phyloP scores from a whole-genome alignment of 108 stramenopile genomes.

The Seminavis robusta region DNA sequence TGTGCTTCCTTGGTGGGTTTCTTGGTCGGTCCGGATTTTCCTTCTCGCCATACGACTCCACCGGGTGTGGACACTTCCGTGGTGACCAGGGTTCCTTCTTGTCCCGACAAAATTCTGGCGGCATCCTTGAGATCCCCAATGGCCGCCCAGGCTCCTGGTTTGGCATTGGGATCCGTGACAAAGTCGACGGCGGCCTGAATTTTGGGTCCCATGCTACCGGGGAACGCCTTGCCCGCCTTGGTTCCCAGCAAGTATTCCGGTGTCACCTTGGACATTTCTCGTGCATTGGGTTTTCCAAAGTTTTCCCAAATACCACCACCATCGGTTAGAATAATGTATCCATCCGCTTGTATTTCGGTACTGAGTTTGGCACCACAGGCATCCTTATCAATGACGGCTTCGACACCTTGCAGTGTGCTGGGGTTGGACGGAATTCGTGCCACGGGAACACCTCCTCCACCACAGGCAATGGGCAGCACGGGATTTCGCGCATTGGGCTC shows the following conservation, averaged over 20 bases:
- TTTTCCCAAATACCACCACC: constrained; percentile 78
- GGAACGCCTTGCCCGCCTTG: constrained; percentile 31
- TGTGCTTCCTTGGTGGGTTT: constrained; percentile 61
- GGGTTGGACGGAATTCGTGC: constrained; percentile 68
- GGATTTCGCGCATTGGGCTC: too few species aligned
- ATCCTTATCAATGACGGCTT: constrained; percentile 79
- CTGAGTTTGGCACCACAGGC: constrained; percentile 66
- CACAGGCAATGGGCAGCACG: constrained; percentile 72
- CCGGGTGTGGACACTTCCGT: constrained; percentile 53
- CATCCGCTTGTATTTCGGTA: constrained; percentile 69
- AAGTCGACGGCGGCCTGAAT: constrained; percentile 77
- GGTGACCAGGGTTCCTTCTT: constrained; percentile 67
- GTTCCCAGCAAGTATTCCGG: constrained; percentile 71
- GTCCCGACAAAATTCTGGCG: constrained; percentile 49
- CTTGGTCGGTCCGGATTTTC: constrained; percentile 20
- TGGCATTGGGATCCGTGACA: constrained; percentile 45
- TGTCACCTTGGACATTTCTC: constrained; percentile 66
- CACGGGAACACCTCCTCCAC: constrained; percentile 80
- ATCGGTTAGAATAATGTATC: constrained; percentile 77
- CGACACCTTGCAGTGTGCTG: constrained; percentile 63
- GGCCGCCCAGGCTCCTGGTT: constrained; percentile 54
- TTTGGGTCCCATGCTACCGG: constrained; percentile 76
- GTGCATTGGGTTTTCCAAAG: constrained; percentile 73
- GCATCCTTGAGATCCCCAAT: constrained; percentile 82
- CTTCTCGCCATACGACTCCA: constrained; percentile 61